Conservation (phyloP, 1,284 basidiomycete genomes). For the Omphalotus olearius region DNA sequence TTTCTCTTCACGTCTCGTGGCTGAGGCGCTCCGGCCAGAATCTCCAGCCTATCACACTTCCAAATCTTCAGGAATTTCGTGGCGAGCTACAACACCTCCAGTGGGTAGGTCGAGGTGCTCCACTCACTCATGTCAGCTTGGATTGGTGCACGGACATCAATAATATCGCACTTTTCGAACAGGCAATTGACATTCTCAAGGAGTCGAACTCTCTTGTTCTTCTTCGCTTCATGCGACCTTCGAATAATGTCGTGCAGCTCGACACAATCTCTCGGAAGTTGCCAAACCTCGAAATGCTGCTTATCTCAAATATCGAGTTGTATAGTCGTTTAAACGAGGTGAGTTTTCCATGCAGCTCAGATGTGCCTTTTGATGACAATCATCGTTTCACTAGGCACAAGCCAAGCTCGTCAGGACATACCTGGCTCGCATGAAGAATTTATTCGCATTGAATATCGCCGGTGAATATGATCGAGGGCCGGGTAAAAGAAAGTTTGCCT, state of each 20-base stretch:
- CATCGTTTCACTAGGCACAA: neutral
- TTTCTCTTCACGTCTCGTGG: neutral
- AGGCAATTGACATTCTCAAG: neutral
- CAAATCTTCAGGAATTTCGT: neutral
- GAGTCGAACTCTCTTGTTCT: neutral
- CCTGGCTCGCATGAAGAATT: neutral
- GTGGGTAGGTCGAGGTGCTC: neutral
- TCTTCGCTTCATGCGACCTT: neutral
- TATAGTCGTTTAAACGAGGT: neutral
- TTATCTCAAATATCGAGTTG: neutral
- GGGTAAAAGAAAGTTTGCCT: neutral
- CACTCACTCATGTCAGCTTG: neutral
- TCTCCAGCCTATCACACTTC: neutral
- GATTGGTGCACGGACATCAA: neutral
- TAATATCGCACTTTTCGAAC: neutral
- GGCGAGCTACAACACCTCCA: constrained; percentile 2
- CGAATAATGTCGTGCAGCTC: neutral
- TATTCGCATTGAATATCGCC: neutral
- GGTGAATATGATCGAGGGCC: neutral
- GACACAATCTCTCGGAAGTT: neutral
- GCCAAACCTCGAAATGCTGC: neutral
- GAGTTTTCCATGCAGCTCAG: neutral
- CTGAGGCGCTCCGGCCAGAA: neutral
- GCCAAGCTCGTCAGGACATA: neutral
- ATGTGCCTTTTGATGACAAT: neutral